These are phyloP conservation scores for Blechomonas ayalai DNA, from an alignment of 208 protist genomes.

Conservation along the genomic window DNA sequence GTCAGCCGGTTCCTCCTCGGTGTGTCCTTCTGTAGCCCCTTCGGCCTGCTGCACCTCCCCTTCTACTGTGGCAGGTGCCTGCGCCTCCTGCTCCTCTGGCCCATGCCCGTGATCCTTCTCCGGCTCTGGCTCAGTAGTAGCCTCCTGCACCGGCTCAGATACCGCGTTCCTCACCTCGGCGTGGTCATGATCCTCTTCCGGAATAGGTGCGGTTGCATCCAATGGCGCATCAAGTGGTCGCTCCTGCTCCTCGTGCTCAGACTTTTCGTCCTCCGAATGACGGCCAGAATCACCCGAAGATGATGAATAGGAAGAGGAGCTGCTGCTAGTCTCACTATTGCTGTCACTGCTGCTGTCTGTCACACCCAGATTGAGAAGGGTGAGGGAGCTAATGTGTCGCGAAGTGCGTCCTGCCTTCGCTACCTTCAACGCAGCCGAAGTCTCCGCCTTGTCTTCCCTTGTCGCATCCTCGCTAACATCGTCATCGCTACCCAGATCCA, in stretches of 20 bases:
- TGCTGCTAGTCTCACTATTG: background rate
- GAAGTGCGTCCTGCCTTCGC: background rate
- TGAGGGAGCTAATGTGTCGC: slow-evolving; percentile 7
- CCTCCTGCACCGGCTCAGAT: background rate
- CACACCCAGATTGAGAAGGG: slow-evolving; percentile 10
- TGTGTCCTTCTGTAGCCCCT: slow-evolving; percentile 6
- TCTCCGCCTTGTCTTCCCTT: slow-evolving; percentile 1
- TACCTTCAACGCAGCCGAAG: background rate
- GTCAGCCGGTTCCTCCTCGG: slow-evolving; percentile 11
- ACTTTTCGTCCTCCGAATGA: no score
- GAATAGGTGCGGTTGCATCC: background rate
- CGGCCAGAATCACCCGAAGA: slow-evolving; percentile 8
- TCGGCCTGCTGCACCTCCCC: slow-evolving; percentile 6
- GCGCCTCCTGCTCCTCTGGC: slow-evolving; percentile 7
- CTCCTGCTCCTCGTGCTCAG: background rate
- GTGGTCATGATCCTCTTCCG: background rate
- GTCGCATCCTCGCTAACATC: slow-evolving; percentile 6
- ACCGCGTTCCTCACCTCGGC: background rate
- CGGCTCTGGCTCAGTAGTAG: background rate
- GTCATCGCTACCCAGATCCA: slow-evolving; percentile 14
- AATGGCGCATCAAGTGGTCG: background rate
- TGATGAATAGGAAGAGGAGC: slow-evolving; percentile 12
- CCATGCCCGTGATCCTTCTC: background rate
- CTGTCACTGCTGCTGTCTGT: slow-evolving; percentile 10
- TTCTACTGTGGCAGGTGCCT: slow-evolving; percentile 3